Conservation (phyloP, 352 stramenopile genomes). For the Pythium monospermum region DNA sequence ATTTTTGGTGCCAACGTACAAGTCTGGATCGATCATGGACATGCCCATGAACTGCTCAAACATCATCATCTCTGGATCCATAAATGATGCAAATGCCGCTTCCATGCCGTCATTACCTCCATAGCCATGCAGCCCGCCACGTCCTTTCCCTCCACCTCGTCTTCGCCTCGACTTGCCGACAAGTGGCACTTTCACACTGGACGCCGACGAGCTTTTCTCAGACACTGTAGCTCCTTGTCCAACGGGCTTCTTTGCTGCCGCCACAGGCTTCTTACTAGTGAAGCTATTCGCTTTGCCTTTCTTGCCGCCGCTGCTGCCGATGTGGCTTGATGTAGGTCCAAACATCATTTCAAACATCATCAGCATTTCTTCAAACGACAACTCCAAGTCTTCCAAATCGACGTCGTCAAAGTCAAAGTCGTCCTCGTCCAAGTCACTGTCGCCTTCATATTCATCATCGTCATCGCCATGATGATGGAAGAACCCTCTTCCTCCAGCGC, state of each 20-base stretch:
- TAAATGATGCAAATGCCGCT: constrained; percentile 10
- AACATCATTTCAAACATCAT: constrained; percentile 80
- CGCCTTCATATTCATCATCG: constrained; percentile 3
- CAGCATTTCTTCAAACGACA: constrained; percentile 67
- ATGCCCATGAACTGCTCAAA: constrained; percentile 28
- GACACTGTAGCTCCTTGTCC: no score
- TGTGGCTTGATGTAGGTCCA: constrained; percentile 10
- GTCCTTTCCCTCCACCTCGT: constrained; percentile 6
- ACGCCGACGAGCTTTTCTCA: background rate
- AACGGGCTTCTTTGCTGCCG: background rate
- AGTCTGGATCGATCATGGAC: constrained; percentile 19
- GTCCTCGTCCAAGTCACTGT: constrained; percentile 18
- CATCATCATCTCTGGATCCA: constrained; percentile 27
- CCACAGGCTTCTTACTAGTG: background rate
- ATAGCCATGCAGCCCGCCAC: background rate
- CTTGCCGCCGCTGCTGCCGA: background rate
- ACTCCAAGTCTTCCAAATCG: constrained; percentile 32
- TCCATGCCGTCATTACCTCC: constrained; percentile 12
- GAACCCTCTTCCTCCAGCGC: constrained; percentile 7
- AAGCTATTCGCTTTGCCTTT: background rate
- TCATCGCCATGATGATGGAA: constrained; percentile 9
- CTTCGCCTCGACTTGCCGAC: constrained; percentile 7
- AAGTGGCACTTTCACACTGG: constrained; percentile 6
- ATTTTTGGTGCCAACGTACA: constrained; percentile 16
- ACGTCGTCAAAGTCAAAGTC: constrained; percentile 28